phyloP scores from a whole-genome alignment of 176 grass and related monocot species.

The Echinochloa phyllopogon region DNA sequence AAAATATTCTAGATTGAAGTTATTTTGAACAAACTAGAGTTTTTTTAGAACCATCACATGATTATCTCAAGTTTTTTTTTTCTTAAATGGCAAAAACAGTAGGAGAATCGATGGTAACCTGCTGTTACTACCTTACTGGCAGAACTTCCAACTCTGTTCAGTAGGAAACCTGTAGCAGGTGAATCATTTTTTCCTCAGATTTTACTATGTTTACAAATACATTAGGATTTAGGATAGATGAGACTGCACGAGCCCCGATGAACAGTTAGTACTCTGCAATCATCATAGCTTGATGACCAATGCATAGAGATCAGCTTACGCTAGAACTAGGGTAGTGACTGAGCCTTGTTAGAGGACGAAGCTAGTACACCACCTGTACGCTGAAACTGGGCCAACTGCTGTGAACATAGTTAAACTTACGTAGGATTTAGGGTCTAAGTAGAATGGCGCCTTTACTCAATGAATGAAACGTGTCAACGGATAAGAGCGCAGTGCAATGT shows the following conservation, averaged over 20 bases:
- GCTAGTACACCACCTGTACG: conserved; percentile 30
- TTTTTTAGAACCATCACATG: neutral
- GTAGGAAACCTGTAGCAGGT: neutral
- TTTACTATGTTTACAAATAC: conserved; percentile 1
- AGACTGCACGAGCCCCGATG: conserved; percentile 9
- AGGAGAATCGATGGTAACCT: neutral
- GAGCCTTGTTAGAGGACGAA: conserved; percentile 9
- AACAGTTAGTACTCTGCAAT: conserved; percentile 40
- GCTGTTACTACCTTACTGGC: neutral
- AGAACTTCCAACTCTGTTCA: neutral
- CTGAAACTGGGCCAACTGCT: conserved; percentile 41
- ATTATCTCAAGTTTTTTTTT: neutral
- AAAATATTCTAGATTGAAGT: neutral
- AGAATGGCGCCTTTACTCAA: conserved; percentile 16
- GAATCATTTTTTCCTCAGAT: neutral
- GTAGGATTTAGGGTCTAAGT: conserved; percentile 27
- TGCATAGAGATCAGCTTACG: conserved; percentile 6
- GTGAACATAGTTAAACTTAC: conserved; percentile 31
- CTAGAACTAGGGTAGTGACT: conserved; percentile 21
- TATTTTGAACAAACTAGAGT: neutral
- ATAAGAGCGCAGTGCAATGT: conserved; percentile 26
- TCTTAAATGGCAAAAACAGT: neutral
- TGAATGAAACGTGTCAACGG: conserved; percentile 17
- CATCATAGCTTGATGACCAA: conserved; percentile 5
- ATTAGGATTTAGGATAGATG: conserved; percentile 8